A percentile compares a stretch with the other conserved stretches of the same genome.
phyloP scores from a whole-genome alignment of 176 grass and related monocot genomes.

The Zea luxurians region DNA sequence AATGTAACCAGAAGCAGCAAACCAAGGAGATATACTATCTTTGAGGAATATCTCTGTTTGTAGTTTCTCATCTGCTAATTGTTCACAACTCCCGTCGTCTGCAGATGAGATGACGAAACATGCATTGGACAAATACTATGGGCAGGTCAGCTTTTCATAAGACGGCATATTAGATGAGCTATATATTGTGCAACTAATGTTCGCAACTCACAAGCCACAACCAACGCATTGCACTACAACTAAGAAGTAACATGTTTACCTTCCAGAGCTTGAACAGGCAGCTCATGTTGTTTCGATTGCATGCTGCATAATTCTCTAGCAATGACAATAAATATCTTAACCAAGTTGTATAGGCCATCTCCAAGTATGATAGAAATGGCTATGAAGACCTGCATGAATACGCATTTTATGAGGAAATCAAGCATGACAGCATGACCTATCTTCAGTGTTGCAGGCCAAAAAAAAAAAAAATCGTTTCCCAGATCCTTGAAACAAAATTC shows the following conservation, averaged over 20 bases:
- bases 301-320: conserved; percentile 16
- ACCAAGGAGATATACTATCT: conserved; percentile 42
- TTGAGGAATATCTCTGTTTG: conserved; percentile 48
- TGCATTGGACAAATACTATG: neutral
- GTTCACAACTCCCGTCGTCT: conserved; percentile 21
- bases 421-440: neutral
- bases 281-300: conserved; percentile 6
- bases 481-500: neutral
- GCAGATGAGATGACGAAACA: neutral
- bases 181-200: neutral
- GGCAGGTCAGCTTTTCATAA: neutral
- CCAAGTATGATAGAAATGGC: conserved; percentile 56
- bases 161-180: neutral
- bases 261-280: conserved; percentile 37
- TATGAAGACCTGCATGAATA: conserved; percentile 42
- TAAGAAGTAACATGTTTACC: conserved; percentile 26
- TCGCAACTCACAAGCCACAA: neutral
- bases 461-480: neutral
- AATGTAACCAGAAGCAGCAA: conserved; percentile 51
- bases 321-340: conserved; percentile 39
- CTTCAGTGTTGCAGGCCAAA: neutral
- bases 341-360: conserved; percentile 57
- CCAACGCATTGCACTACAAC: neutral
- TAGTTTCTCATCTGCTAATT: conserved; percentile 18
- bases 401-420: conserved; percentile 22